Evolutionary conservation across 768 basidiomycete species (phyloP).

Genomic region (Suillus subalutaceus): DNA sequence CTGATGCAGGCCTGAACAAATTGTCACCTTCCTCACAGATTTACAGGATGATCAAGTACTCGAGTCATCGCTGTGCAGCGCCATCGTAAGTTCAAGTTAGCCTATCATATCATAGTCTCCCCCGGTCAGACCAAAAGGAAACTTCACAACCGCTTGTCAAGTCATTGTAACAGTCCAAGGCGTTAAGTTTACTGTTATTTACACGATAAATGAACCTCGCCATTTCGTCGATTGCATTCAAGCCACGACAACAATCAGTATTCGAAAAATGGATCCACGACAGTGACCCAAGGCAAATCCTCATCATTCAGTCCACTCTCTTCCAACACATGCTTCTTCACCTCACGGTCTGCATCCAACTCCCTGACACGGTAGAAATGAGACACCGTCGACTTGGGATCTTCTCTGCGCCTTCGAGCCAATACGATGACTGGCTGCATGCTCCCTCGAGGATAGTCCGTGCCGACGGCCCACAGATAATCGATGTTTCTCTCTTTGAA

Average conservation of each 20-base stretch:
- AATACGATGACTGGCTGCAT: neutral
- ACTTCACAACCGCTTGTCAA: too few relatives aligned
- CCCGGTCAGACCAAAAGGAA: too few relatives aligned
- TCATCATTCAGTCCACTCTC: conserved; percentile 5
- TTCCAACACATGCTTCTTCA: conserved; percentile 3
- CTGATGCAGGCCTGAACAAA: too few relatives aligned
- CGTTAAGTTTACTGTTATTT: too few relatives aligned
- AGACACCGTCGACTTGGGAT: neutral
- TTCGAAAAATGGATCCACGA: neutral
- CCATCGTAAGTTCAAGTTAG: too few relatives aligned
- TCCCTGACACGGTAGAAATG: neutral
- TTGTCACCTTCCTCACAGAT: too few relatives aligned
- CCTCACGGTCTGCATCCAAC: neutral
- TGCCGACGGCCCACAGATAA: neutral
- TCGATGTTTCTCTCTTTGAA: neutral
- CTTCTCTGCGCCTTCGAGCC: neutral
- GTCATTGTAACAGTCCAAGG: too few relatives aligned
- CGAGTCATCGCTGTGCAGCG: too few relatives aligned
- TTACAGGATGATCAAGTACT: too few relatives aligned
- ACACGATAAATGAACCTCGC: too few relatives aligned
- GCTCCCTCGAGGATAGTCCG: neutral
- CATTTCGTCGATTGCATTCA: too few relatives aligned
- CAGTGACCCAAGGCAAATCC: conserved; percentile 4
- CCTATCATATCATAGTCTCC: too few relatives aligned
- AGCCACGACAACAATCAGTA: neutral